Base-by-base conservation (phyloP, 2,329 filamentous ascomycete species). In the Hirsutella minnesotensis region DNA sequence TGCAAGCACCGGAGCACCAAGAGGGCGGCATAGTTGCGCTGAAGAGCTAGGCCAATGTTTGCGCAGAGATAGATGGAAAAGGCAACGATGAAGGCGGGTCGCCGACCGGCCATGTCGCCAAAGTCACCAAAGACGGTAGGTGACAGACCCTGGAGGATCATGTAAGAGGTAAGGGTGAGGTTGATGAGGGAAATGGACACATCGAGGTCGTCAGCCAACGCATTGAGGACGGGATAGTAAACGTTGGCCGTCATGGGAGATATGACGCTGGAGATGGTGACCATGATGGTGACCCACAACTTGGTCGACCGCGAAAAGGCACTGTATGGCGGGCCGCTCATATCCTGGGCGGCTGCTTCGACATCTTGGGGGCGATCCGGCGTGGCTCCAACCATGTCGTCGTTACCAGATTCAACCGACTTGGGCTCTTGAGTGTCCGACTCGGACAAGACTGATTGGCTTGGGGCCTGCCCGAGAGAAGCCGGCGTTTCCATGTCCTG, bases 91-190 rank as follows among this genome's bases (percentile, higher is more conserved):
- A 77, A 80, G 3, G 77, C 76, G 0, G 76, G 77, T n/a, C 78
- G 66, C 24, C 78, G 68, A 9, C 79, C 78, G 3, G 70, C 67
- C 50, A 65, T 68, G 53, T 83, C 79, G 5, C 74, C 74, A 34
- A 83, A 71, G 44, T 77, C 75, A 3, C 77, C 79, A 38, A 79
- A 72, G 12, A 83, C 55, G 5, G 71, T 74, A 0, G 79, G 79
- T 0, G 77, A 68, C 2, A 83, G 57, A 16, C 70, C 79, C 55
- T 83, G 79, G 37, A 81, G 66, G 43, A 83, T 69, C 73, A 79
- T 76, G 53, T 76, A 81, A 1, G 75, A 76, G 3, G 77, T 80
- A 34, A 75, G 54, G 8, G 69, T 69, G 41, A 74, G 53, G 51
- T 73, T 73, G 49, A 73, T 58, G 29, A 69, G 55, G 9, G 57